Evolutionary conservation across 176 grass and related monocot species (phyloP), one percentile per base, ranked within the genome.

Genomic region (Hyparrhenia diplandra): DNA sequence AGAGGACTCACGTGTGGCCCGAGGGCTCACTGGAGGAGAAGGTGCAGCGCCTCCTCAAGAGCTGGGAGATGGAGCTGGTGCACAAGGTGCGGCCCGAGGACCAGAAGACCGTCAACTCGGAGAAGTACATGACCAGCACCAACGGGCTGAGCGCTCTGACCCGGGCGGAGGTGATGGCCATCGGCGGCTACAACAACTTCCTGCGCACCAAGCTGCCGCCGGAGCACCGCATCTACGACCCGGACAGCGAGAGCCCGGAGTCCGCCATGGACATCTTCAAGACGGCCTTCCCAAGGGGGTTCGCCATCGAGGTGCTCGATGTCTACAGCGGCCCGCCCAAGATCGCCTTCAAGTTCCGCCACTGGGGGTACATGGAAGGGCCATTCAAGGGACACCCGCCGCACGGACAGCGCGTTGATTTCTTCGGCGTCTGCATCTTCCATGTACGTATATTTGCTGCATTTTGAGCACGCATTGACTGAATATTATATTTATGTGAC

Each of bases 281-380:
- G 3, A 83, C 86, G 21, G 80, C 86, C 2, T 91, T 97, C 30
- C 90, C 94, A 2, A 30, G 94, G 0, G 94, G 94, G 2, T 97
- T 97, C 67, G 91, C 88, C 20, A 63, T 92, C 55, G 94, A 93
- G 80, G 84, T 97, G 55, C 74, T 93, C 24, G 75, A 88, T 6
- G 91, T 97, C 18, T 91, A 93, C 66, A 83, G 78, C 31, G 91
- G 90, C 2, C 84, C 90, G 10, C 94, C 91, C 0, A 76, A 13
- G 86, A 61, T 97, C 29, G 54, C 51, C 40, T 97, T 86, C 91
- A 89, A 89, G 88, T 91, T 93, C 86, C 77, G 88, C 13, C 94
- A 97, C 85, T 97, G 88, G 94, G 84, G 91, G 1, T 89, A 93
- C 86, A 91, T 93, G 86, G 90, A 97, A 23, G 94, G 94, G 0